Base-by-base conservation (phyloP, 805 yeast species). In the Yarrowia osloensis region DNA sequence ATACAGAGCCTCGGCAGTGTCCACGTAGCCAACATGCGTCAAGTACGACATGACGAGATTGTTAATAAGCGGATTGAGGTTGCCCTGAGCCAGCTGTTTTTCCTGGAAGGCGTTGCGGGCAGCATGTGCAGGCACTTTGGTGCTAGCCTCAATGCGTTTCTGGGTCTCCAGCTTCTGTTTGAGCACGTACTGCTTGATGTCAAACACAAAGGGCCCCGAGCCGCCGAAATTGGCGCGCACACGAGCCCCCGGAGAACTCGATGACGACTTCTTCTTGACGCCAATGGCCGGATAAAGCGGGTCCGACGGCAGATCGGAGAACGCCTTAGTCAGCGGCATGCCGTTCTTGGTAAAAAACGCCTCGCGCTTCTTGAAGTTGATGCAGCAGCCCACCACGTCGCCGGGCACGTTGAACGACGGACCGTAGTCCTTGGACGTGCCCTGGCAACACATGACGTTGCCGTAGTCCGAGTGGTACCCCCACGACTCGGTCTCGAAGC, bases 261-360 rank as follows among this genome's bases (percentile, higher is more conserved):
- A n/a, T n/a, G n/a, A 2, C 4, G 28, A 19, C 47, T 39, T 37
- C 59, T 63, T 49, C 11, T 78, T 75, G 70, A 84, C 74, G n/a
- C 84, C 84, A 26, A 84, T 75, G 28, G 77, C 74, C 0, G 91
- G 91, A 8, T 80, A 77, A n/a, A 85, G 70, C 6, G 77, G 73
- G 31, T 75, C 72, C 37, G 77, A 76, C 26, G 80, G 75, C 17
- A 84, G 71, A 68, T 84, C 82, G 6, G 77, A 76, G 70, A 86
- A 86, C 2, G 88, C 88, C 42, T 80, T 78, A 0, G 88, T 89
- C 50, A 86, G 73, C 44, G 76, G 78, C 3, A 89, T 81, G 1
- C 97, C 98, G 76, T 93, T 92, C 74, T 89, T 88, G 0, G 97
- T 92, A 70, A 85, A 85, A 72, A 92, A 93, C 2, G 91, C 81